phyloP scores from a whole-genome alignment of 768 basidiomycete genomes.

The Chalciporus piperatus region DNA sequence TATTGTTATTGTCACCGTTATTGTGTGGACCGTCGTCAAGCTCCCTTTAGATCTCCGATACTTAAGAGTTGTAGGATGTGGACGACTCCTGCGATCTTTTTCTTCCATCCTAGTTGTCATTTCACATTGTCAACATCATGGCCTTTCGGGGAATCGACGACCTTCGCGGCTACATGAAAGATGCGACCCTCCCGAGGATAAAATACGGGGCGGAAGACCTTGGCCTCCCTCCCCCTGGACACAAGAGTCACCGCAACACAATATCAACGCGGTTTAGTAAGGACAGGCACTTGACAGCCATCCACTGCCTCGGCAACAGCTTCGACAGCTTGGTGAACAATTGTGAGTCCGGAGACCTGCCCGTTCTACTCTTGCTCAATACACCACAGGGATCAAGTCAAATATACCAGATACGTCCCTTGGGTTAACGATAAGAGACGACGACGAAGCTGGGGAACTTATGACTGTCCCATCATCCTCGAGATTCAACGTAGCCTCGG shows the following conservation, averaged over 20 bases:
- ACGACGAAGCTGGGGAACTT: slow-evolving; percentile 28
- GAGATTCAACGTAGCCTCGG: slow-evolving; percentile 25
- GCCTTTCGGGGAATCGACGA: slow-evolving; percentile 31
- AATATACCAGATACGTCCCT: slow-evolving; percentile 31
- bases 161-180: slow-evolving; percentile 33
- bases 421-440: slow-evolving; percentile 20
- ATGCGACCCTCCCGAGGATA: slow-evolving; percentile 32
- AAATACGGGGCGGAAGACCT: slow-evolving; percentile 24
- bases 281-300: slow-evolving; percentile 31
- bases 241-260: slow-evolving; percentile 36
- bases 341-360: slow-evolving; percentile 20
- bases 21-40: not conserved
- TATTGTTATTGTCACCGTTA: not conserved
- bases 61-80: not conserved
- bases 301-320: slow-evolving; percentile 23
- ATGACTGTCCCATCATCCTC: slow-evolving; percentile 32
- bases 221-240: slow-evolving; percentile 21
- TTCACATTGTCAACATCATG: slow-evolving; percentile 14
- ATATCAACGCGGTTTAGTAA: slow-evolving; percentile 33
- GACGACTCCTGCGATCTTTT: not conserved
- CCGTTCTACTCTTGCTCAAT: slow-evolving; percentile 1
- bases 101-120: not conserved
- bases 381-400: slow-evolving; percentile 22
- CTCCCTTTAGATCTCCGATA: not conserved
- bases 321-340: slow-evolving; percentile 29